Base-by-base conservation (phyloP, 2,329 filamentous ascomycete species). In the Trichoderma sp. region DNA sequence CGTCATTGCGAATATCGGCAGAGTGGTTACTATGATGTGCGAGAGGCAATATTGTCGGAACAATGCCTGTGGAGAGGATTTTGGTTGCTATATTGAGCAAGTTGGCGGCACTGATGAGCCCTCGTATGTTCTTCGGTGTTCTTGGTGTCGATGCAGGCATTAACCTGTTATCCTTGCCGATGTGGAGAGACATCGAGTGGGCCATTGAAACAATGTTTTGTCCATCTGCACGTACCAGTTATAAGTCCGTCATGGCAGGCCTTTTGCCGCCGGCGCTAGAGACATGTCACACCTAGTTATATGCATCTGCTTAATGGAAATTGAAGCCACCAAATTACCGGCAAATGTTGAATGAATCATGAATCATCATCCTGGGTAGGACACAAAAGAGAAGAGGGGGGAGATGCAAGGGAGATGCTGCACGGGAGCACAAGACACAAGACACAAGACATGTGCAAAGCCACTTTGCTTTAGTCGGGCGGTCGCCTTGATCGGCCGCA, bases 241-340 rank as follows among this genome's bases (percentile, higher is more conserved):
- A 24, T 51, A n/a, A 21, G 32, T 57, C 51, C 60, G 69, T 73
- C 77, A 77, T 78, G 76, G 64, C 34, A 51, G 70, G 66, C n/a
- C 66, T 75, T 79, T 78, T 60, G 76, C 77, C 78, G 78, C 78
- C 77, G 75, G 65, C 70, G 76, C 78, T 79, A 76, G 77, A 74
- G 75, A 61, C 26, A 51, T 73, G 73, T 77, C 74, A 74, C 75
- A 78, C 76, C 21, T 30, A 51, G 36, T 70, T 28, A 36, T 64
- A 70, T 36, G 66, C 51, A 60, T 21, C 51, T 30, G 21, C 4
- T 18, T 28, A 21, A 61, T 24, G 60, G 43, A 34, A 63, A 56
- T 24, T 11, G 7, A 3, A n/a, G 8, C n/a, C 57, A 30, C 36
- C 14, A 14, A 63, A 61, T 43, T 51, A 63, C 43, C 43, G 21